These are phyloP conservation scores for Salix purpurea DNA, from an alignment of 345 rosid species.

Conservation along the genomic window DNA sequence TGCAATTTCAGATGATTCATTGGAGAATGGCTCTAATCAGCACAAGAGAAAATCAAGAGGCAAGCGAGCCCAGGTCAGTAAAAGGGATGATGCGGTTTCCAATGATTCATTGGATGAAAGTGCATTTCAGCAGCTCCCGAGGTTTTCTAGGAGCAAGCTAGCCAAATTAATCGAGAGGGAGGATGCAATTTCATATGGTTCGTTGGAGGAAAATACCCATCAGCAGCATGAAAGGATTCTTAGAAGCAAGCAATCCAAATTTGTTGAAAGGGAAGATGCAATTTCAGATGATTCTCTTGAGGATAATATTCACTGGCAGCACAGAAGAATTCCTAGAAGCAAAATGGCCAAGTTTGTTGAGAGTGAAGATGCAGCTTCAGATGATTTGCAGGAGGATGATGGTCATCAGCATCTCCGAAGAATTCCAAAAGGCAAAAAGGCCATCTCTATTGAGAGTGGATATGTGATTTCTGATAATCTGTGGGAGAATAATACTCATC, in stretches of 20 bases:
- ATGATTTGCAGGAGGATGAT: slow-evolving; percentile 23
- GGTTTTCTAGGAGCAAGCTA: slow-evolving; percentile 25
- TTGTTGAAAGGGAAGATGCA: slow-evolving; percentile 25
- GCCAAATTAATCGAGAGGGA: slow-evolving; percentile 24
- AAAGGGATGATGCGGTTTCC: slow-evolving; percentile 19
- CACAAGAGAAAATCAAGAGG: slow-evolving; percentile 15
- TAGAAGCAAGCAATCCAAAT: slow-evolving; percentile 23
- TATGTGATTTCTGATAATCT: slow-evolving; percentile 30
- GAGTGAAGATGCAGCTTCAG: slow-evolving; percentile 24
- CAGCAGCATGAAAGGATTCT: slow-evolving; percentile 19
- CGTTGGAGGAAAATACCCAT: slow-evolving; percentile 18
- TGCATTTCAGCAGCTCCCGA: slow-evolving; percentile 3
- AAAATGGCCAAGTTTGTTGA: slow-evolving; percentile 16
- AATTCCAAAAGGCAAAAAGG: slow-evolving; percentile 34
- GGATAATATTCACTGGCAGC: slow-evolving; percentile 11
- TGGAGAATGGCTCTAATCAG: slow-evolving; percentile 21
- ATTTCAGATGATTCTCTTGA: slow-evolving; percentile 27
- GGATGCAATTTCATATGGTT: slow-evolving; percentile 23
- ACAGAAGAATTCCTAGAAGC: slow-evolving; percentile 19
- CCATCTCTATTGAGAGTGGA: slow-evolving; percentile 21
- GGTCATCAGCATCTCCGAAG: slow-evolving; percentile 17
- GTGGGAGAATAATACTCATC: slow-evolving; percentile 28
- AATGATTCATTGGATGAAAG: slow-evolving; percentile 39
- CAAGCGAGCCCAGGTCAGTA: slow-evolving; percentile 13
- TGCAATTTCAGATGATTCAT: slow-evolving; percentile 31